Evolutionary conservation across 768 basidiomycete species (phyloP).

Genomic region (Suillus plorans): DNA sequence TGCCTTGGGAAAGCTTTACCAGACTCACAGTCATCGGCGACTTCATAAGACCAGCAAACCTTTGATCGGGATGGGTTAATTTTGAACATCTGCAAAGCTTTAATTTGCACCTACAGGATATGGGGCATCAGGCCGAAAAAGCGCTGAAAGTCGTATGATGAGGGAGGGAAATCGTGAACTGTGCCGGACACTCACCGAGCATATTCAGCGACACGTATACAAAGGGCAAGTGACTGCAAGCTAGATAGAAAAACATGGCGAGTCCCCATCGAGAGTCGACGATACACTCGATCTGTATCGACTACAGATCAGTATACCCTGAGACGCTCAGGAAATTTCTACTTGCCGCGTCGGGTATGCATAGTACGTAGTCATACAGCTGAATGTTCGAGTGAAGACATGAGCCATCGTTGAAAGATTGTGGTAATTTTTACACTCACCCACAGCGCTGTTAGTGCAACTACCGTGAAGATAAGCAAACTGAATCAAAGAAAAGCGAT

Average conservation of each 20-base stretch:
- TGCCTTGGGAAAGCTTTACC: not conserved
- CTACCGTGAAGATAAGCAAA: not conserved
- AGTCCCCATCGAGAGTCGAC: constrained; percentile 37
- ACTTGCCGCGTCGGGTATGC: not conserved
- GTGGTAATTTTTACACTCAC: not conserved
- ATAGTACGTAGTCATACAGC: not conserved
- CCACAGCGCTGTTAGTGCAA: not conserved
- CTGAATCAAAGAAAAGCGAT: not conserved
- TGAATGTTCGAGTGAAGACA: not conserved
- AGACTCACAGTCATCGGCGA: not conserved
- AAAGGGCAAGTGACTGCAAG: not conserved
- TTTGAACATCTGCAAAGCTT: not conserved
- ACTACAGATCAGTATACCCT: not conserved
- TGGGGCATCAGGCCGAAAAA: not conserved
- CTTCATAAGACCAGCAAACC: not conserved
- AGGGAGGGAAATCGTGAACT: not conserved
- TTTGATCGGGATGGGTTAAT: not conserved
- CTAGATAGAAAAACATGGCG: not conserved
- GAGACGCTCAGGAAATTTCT: not conserved
- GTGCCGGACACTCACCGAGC: not conserved
- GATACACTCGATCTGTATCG: constrained; percentile 14
- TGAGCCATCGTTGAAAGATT: not conserved
- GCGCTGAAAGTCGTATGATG: not conserved
- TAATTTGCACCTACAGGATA: not conserved
- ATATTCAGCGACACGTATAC: not conserved